These are phyloP conservation scores for Kwoniella sp. DNA, from an alignment of 768 basidiomycete genomes.

Conservation along the genomic window DNA sequence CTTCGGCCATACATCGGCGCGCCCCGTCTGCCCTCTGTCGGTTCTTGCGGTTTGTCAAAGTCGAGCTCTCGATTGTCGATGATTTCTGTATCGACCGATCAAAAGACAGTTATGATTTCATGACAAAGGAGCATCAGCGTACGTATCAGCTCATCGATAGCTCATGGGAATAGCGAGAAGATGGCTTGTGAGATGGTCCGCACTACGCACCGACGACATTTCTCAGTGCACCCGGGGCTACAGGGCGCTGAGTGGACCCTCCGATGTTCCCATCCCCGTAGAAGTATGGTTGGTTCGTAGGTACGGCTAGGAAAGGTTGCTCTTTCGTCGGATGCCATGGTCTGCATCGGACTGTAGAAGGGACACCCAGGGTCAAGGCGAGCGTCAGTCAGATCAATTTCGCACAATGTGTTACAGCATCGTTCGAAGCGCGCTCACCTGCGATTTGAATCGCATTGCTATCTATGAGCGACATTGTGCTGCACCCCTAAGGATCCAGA, in stretches of 20 bases:
- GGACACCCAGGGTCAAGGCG: neutral
- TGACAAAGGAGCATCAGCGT: too few relatives aligned
- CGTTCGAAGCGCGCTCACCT: constrained; percentile 33
- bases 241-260: constrained; percentile 32
- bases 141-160: neutral
- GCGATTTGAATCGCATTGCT: constrained; percentile 53
- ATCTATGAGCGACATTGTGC: constrained; percentile 25
- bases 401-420: neutral
- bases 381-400: constrained; percentile 5
- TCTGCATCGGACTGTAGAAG: constrained; percentile 75
- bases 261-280: constrained; percentile 84
- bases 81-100: constrained; percentile 67
- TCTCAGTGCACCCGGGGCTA: constrained; percentile 38
- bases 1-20: constrained; percentile 66
- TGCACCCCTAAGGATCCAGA: too few relatives aligned
- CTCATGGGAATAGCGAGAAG: too few relatives aligned
- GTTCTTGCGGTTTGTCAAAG: constrained; percentile 92
- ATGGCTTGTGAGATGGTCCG: neutral
- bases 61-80: constrained; percentile 93
- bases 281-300: constrained; percentile 65
- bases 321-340: constrained; percentile 85
- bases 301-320: constrained; percentile 74
- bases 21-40: constrained; percentile 52
- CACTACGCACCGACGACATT: constrained; percentile 53
- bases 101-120: too few relatives aligned